Base-by-base conservation (phyloP, 108 stramenopile species). In the Fragilaria radians region DNA sequence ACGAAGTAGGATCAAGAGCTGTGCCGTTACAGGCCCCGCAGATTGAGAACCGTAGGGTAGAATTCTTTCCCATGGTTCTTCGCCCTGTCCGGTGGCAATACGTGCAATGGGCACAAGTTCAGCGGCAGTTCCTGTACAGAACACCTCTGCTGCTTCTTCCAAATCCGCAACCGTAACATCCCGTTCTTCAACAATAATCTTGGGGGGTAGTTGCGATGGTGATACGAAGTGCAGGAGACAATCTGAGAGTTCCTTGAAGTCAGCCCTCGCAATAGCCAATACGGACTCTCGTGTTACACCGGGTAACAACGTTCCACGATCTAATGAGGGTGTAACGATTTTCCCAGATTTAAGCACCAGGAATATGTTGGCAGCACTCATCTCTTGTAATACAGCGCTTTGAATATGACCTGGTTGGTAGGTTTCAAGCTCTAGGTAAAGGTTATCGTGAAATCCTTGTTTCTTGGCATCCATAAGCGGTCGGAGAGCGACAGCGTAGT, bases 321-420 rank as follows among this genome's bases (percentile, higher is more conserved):
- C 71, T 57, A 91, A 61, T 26, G 74, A 68, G 19, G 89, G 89
- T 29, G 89, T 88, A 0, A 91, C 84, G 50, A 91, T 88, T 61
- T 88, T 84, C 17, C 86, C 86, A 32, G 78, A 79, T 46, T 80
- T 81, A 18, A 91, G 61, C 3, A 91, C 89, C 36, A 88, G 70
- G 63, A 91, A 91, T 25, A 91, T 68, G 60, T 91, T 91, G 42
- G 84, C 86, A 0, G 89, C 89, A 26, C 77, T 79, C 62, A 88
- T 72, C 67, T 91, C 89, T 65, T 91, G 86, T 22, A 91, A 23
- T 31, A 86, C 70, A 4, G 89, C 89, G 21, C 69, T 48, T 4
- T 65, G 61, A 47, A 81, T 66, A 14, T 59, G 54, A 23, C 70
- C 71, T 4, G 73, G 46, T 42, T 74, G 46, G 52, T 85, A 91